These are phyloP conservation scores for Guadua angustifolia DNA, from an alignment of 176 grass and related monocot species.

Conservation along the genomic window DNA sequence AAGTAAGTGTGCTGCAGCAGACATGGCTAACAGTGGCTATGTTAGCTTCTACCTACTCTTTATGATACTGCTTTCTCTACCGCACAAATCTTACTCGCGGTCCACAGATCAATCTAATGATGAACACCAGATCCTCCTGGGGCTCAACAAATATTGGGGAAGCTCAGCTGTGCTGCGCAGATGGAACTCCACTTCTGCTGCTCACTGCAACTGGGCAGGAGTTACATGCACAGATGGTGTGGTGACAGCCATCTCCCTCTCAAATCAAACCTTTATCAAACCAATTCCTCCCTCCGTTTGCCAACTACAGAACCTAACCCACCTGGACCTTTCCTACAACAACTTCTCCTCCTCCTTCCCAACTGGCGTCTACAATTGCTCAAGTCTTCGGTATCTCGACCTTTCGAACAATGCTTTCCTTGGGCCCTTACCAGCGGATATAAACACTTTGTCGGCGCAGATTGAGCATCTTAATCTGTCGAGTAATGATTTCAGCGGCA, in stretches of 20 bases:
- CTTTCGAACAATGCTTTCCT: slow-evolving; percentile 62
- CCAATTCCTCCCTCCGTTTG: slow-evolving; percentile 57
- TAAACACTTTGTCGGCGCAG: slow-evolving; percentile 40
- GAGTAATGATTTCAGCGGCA: slow-evolving; percentile 41
- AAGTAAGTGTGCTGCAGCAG: background rate
- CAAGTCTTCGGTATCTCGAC: slow-evolving; percentile 37
- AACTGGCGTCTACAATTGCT: slow-evolving; percentile 48
- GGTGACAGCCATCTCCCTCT: slow-evolving; percentile 39
- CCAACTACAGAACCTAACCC: slow-evolving; percentile 46
- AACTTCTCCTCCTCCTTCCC: slow-evolving; percentile 50
- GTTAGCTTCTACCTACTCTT: slow-evolving; percentile 16
- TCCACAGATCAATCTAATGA: background rate
- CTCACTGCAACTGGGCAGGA: slow-evolving; percentile 61
- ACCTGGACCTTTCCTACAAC: slow-evolving; percentile 60
- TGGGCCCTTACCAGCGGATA: slow-evolving; percentile 39
- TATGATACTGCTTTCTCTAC: background rate
- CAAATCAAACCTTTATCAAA: background rate
- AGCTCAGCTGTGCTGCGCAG: slow-evolving; percentile 38
- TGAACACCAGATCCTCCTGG: slow-evolving; percentile 48
- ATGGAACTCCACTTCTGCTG: slow-evolving; percentile 42
- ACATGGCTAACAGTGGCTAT: background rate
- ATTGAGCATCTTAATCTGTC: slow-evolving; percentile 53
- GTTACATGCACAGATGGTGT: slow-evolving; percentile 43
- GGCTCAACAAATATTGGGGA: slow-evolving; percentile 48
- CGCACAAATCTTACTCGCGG: background rate